A percentile compares a stretch with the other conserved stretches of the same genome.
Evolutionary conservation across 2,329 filamentous ascomycete genomes (phyloP).

Genomic region (Hypoxylon sp.): DNA sequence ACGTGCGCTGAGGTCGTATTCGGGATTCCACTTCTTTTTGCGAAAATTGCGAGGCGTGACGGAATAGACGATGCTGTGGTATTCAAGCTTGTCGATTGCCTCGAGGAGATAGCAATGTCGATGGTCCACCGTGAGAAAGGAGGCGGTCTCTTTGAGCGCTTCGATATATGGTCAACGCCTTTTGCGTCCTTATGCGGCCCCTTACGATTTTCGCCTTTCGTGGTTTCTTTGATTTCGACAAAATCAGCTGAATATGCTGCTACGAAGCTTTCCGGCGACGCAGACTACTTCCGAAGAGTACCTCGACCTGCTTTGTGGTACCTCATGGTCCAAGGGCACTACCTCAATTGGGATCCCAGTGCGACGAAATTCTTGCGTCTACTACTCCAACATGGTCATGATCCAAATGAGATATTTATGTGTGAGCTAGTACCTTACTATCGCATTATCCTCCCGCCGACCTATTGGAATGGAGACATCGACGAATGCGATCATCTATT

Average conservation of each 20-base stretch:
- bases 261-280: conserved; percentile 15
- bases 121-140: neutral
- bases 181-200: neutral
- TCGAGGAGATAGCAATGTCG: conserved; percentile 6
- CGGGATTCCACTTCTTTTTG: neutral
- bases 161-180: conserved; percentile 7
- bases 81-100: conserved; percentile 13
- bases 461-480: neutral
- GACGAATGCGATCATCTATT: no score
- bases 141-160: neutral
- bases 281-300: conserved; percentile 10
- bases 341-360: neutral
- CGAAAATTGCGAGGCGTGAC: neutral
- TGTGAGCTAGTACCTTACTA: no score
- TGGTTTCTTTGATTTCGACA: neutral
- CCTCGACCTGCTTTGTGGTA: conserved; percentile 8
- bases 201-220: neutral
- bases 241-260: neutral
- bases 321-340: neutral
- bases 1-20: neutral
- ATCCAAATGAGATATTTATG: conserved; percentile 18
- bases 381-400: conserved; percentile 11
- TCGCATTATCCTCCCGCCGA: no score
- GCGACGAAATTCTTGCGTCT: conserved; percentile 5
- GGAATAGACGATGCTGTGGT: conserved; percentile 4